Evolutionary conservation across 2,329 filamentous ascomycete species (phyloP), one percentile per base, ranked within the genome.

Genomic region (Saccharata proteae): DNA sequence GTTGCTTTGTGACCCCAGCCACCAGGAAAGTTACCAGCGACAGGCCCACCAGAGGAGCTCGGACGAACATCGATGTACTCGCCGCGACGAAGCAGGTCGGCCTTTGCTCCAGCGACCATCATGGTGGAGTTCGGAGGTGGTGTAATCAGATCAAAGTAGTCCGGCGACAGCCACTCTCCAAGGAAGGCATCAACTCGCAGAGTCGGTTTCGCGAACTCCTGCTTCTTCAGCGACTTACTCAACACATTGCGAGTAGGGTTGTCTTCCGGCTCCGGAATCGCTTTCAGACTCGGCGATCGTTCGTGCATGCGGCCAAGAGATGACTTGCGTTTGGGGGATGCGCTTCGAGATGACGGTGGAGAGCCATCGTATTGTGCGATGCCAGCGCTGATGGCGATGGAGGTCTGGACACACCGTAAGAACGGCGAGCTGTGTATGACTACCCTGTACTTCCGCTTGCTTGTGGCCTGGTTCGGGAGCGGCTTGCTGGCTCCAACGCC

Each of bases 341-440:
- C 35, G 43, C 37, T 43, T 39, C 34, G 31, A 33, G 36, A 44
- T 46, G 48, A 58, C 34, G 43, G 52, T 7, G 33, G 20, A 11
- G 9, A 8, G 7, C 8, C n/a, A 40, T 55, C 71, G 58, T 51
- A 74, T 44, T 83, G 74, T 6, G 80, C 77, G 28, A 96, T 74
- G 16, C 88, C 88, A 5, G 88, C 78, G 46, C 80, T 79, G 48
- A 96, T 83, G 17, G 78, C 86, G 30, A 93, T 74, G 9, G 85
- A 83, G 0, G 88, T 94, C 57, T 98, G 88, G 10, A 94, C 69
- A 53, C 90, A 98, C 56, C 90, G 74, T 32, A 93, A 62, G 49
- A 88, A 98, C 0, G 90, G 90, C n/a, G 88, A 96, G 40, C 75
- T 81, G 58, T 98, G 88, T 35, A 98, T 74, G 44, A 93, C 71